Conservation (phyloP, 176 grass and related monocot species). For the Cocos nucifera region DNA sequence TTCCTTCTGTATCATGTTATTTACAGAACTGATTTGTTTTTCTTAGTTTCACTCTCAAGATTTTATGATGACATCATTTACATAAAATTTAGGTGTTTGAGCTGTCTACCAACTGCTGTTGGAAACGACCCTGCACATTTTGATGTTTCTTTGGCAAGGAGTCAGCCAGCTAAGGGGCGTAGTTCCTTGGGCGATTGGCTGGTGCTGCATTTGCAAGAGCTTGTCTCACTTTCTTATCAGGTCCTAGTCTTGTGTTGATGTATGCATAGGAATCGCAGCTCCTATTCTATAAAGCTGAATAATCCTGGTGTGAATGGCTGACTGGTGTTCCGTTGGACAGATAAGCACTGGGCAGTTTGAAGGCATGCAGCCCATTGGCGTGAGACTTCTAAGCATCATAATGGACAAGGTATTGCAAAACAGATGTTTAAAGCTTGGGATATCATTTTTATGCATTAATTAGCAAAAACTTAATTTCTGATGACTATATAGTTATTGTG, state of each 20-base stretch:
- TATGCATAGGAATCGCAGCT: neutral
- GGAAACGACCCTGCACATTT: conserved; percentile 88
- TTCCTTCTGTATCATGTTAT: no score
- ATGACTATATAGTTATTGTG: no score
- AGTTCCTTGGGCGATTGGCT: conserved; percentile 61
- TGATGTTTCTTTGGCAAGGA: conserved; percentile 77
- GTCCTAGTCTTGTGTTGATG: conserved; percentile 31
- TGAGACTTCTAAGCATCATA: conserved; percentile 81
- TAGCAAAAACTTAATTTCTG: no score
- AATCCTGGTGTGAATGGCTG: conserved; percentile 15
- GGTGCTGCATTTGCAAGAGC: conserved; percentile 86
- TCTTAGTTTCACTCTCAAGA: no score
- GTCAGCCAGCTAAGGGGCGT: conserved; percentile 27
- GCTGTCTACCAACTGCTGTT: conserved; percentile 82
- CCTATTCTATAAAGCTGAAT: neutral
- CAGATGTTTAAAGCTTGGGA: no score
- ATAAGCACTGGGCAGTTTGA: conserved; percentile 95
- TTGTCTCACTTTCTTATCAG: conserved; percentile 95
- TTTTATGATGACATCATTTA: neutral
- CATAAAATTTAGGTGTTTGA: conserved; percentile 66
- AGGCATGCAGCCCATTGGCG: conserved; percentile 89
- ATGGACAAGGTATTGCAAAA: conserved; percentile 70
- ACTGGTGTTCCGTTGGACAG: conserved; percentile 37
- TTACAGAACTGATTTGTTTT: no score
- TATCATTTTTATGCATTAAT: no score